phyloP scores from a whole-genome alignment of 2,329 filamentous ascomycete species.

The Stachybotrys chlorohalonatus region DNA sequence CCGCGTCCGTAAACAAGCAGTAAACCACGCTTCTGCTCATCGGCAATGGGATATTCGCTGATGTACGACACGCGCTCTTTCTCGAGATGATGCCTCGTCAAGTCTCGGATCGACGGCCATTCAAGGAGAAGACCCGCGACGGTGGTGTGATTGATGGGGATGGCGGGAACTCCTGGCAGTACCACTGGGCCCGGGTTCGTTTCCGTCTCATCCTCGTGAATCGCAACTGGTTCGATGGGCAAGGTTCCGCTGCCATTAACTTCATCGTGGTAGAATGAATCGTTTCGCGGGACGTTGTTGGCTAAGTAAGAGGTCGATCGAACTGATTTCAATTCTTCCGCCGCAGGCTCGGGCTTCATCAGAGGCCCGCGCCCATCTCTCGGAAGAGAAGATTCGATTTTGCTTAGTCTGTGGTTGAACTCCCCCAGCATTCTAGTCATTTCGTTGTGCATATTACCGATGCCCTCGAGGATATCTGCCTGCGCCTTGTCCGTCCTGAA shows the following conservation, averaged over 20 bases:
- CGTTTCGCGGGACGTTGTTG: not conserved
- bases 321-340: conserved; percentile 19
- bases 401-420: conserved; percentile 23
- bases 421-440: conserved; percentile 22
- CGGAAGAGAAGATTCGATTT: conserved; percentile 21
- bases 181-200: conserved; percentile 42
- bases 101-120: conserved; percentile 57
- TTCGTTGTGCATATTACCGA: conserved; percentile 30
- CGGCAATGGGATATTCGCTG: conserved; percentile 65
- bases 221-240: not conserved
- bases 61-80: conserved; percentile 44
- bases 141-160: conserved; percentile 81
- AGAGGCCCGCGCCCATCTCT: conserved; percentile 8
- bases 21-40: conserved; percentile 65
- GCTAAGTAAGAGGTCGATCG: not conserved
- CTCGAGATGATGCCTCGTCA: conserved; percentile 47
- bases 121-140: conserved; percentile 74
- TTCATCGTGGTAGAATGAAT: not conserved
- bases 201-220: conserved; percentile 39
- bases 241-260: not conserved
- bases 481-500: conserved; percentile 50
- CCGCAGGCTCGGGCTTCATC: conserved; percentile 17
- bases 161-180: conserved; percentile 53
- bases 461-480: conserved; percentile 50
- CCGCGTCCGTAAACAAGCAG: conserved; percentile 71